Conservation (phyloP, 1,139 yeast species). For the Arxiozyma bovina region DNA sequence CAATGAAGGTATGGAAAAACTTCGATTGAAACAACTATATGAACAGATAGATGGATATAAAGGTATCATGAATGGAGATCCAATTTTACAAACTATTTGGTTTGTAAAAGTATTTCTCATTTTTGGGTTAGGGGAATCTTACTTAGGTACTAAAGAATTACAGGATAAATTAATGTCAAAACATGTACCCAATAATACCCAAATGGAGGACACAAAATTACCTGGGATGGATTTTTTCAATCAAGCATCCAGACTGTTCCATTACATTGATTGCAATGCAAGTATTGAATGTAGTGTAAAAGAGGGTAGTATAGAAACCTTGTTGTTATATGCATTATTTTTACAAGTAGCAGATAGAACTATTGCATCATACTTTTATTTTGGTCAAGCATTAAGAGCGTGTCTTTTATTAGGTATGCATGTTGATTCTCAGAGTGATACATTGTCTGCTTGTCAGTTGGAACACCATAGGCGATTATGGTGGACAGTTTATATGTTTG, state of each 20-base stretch:
- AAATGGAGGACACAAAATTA: slow-evolving; percentile 34
- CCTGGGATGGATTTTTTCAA: slow-evolving; percentile 74
- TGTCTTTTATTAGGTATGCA: slow-evolving; percentile 74
- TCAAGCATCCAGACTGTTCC: slow-evolving; percentile 66
- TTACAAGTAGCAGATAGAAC: slow-evolving; percentile 82
- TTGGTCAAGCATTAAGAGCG: slow-evolving; percentile 69
- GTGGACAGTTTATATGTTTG: slow-evolving; percentile 92
- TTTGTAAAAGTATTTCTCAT: slow-evolving; percentile 66
- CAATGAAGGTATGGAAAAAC: slow-evolving; percentile 69
- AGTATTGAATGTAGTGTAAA: slow-evolving; percentile 67
- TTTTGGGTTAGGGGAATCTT: slow-evolving; percentile 82
- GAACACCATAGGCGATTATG: slow-evolving; percentile 78
- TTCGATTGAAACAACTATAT: slow-evolving; percentile 53
- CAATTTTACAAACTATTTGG: slow-evolving; percentile 69
- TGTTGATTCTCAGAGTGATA: slow-evolving; percentile 67
- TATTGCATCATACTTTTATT: slow-evolving; percentile 70
- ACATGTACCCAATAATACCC: background rate
- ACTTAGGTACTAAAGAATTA: slow-evolving; percentile 56
- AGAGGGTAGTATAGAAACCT: slow-evolving; percentile 76
- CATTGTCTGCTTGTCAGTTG: slow-evolving; percentile 52
- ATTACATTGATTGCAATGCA: slow-evolving; percentile 70
- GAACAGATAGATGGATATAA: slow-evolving; percentile 10
- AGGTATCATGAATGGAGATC: slow-evolving; percentile 32
- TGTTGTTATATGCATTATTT: slow-evolving; percentile 69
- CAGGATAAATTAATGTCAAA: slow-evolving; percentile 31